Evolutionary conservation across 164 flowering plant genomes (phyloP).

Genomic region (Magnolia sinica): DNA sequence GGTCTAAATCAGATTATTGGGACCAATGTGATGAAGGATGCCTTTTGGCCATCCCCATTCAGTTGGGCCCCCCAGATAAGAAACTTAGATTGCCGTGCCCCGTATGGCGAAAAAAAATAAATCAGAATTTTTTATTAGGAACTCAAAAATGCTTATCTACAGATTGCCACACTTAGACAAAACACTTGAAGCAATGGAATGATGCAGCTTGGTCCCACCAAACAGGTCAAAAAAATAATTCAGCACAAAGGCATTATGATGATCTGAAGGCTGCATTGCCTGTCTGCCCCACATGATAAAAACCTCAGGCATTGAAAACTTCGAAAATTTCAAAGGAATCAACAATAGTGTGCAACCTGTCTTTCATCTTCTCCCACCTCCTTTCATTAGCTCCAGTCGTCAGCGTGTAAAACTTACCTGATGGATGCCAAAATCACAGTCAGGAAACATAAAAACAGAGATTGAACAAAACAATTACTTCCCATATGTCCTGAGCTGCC

Average conservation of each 20-base stretch:
- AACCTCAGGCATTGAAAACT: slow-evolving; percentile 44
- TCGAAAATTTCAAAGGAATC: slow-evolving; percentile 78
- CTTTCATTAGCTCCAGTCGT: slow-evolving; percentile 96
- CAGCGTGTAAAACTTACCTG: slow-evolving; percentile 91
- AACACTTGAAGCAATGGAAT: neutral
- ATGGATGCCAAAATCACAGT: neutral
- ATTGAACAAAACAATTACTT: no score
- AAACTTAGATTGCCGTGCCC: no score
- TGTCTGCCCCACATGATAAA: neutral
- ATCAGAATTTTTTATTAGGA: neutral
- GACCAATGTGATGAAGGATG: neutral
- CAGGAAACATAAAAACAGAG: neutral
- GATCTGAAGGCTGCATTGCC: neutral
- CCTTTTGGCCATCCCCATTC: neutral
- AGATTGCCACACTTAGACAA: neutral
- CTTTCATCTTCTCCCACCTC: slow-evolving; percentile 98
- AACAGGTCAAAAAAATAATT: neutral
- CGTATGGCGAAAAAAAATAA: neutral
- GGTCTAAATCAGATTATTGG: neutral
- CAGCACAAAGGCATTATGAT: neutral
- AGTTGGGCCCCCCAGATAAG: neutral
- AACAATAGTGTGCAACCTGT: slow-evolving; percentile 60
- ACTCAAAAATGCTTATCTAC: slow-evolving; percentile 7
- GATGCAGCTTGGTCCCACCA: neutral
- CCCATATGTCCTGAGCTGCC: no score